Evolutionary conservation across 768 basidiomycete species (phyloP), one percentile per base, ranked within the genome.

Genomic region (Lactifluus piperatus): DNA sequence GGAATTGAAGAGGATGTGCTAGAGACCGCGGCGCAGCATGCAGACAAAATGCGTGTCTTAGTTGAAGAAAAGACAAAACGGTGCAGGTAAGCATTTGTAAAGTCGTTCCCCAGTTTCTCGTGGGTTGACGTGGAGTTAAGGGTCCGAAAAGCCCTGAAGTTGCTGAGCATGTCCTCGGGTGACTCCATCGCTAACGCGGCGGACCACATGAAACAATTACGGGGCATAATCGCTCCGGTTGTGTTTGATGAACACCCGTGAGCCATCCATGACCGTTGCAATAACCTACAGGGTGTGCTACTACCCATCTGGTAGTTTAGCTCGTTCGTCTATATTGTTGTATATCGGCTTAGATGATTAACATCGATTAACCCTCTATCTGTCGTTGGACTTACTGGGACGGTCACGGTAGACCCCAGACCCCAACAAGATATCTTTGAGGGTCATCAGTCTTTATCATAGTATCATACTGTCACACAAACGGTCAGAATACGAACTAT

Each of bases 1-100:
- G 87, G 86, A 9, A 69, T 98, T 34, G 88, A 91, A 0, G 84
- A 87, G 63, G 61, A 70, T 1, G 77, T 98, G 8, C 76, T 97
- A 3, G 70, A 72, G 6, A 70, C 76, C 7, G 94, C 94, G 16
- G 69, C 78, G 11, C 48, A 47, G 11, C 72, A 77, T 34, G 82
- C 88, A 1, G 71, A 76, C 18, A 69, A 71, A 20, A 79, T 93
- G 75, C 81, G 82, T 67, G 64, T 63, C 13, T 71, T 76, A 51
- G 81, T 86, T 26, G 74, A 80, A 65, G 70, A 73, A 30, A 77
- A 83, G 20, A 74, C 74, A 49, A 75, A 64, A 65, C 71, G 73
- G 47, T 85, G 81, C 56, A 78, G 71, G 85, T 83, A 29, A 41
- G 60, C 32, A 32, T 49, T 27, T 37, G 32, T n/a, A 50, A 3